phyloP scores from a whole-genome alignment of 768 basidiomycete genomes.

The Mycena amicta region DNA sequence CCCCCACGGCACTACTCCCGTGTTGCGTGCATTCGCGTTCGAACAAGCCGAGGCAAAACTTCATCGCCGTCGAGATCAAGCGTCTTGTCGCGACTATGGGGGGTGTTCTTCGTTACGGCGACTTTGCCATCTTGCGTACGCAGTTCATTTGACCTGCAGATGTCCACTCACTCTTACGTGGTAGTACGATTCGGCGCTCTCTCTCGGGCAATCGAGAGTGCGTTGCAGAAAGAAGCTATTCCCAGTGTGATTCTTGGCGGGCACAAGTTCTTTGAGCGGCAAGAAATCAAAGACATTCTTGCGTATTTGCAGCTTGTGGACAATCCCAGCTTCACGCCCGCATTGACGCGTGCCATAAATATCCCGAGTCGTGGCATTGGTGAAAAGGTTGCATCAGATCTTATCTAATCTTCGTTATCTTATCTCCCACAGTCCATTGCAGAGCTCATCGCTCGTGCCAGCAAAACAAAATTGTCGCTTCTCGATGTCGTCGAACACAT shows the following conservation, averaged over 20 bases:
- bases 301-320: conserved; percentile 84
- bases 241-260: conserved; percentile 77
- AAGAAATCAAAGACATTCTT: conserved; percentile 84
- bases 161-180: neutral
- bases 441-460: conserved; percentile 59
- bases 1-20: conserved; percentile 59
- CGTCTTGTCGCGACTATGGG: conserved; percentile 74
- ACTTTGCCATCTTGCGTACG: conserved; percentile 84
- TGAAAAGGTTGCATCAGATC: conserved; percentile 58
- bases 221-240: conserved; percentile 77
- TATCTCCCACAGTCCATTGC: conserved; percentile 53
- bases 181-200: conserved; percentile 84
- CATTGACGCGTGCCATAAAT: conserved; percentile 73
- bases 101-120: conserved; percentile 67
- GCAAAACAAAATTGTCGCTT: conserved; percentile 51
- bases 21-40: conserved; percentile 51
- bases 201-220: conserved; percentile 73
- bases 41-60: conserved; percentile 69
- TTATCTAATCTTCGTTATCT: neutral
- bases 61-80: conserved; percentile 79
- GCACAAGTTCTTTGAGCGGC: conserved; percentile 84
- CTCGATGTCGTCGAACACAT: conserved; percentile 69
- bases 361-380: conserved; percentile 74
- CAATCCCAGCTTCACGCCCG: conserved; percentile 67
- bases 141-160: conserved; percentile 7